Evolutionary conservation across 2,329 filamentous ascomycete genomes (phyloP).

Genomic region (Alternaria arborescens): DNA sequence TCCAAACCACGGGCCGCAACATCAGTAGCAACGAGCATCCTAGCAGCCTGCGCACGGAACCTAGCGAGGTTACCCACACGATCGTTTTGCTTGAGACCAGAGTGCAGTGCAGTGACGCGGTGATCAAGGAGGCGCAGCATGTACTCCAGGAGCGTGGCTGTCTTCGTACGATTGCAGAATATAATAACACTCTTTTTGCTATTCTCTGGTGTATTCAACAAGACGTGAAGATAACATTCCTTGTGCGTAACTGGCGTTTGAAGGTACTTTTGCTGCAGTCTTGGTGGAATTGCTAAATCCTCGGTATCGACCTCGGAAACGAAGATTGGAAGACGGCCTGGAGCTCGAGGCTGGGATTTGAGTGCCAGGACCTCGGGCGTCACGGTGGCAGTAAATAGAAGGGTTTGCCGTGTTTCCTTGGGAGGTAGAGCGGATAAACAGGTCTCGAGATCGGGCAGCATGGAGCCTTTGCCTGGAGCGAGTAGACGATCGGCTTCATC

Average conservation of each 20-base stretch:
- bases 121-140: constrained; percentile 85
- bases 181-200: constrained; percentile 81
- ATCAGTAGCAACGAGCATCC: constrained; percentile 93
- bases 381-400: constrained; percentile 95
- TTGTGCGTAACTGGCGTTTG: constrained; percentile 91
- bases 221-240: constrained; percentile 91
- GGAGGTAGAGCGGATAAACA: constrained; percentile 84
- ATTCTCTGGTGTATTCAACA: constrained; percentile 79
- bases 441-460: constrained; percentile 93
- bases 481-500: constrained; percentile 95
- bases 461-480: constrained; percentile 77
- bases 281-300: constrained; percentile 77
- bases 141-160: constrained; percentile 88
- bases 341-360: constrained; percentile 77
- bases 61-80: constrained; percentile 87
- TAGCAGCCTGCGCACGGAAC: constrained; percentile 87
- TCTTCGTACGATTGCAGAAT: constrained; percentile 91
- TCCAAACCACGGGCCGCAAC: constrained; percentile 94
- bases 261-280: constrained; percentile 83
- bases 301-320: constrained; percentile 85
- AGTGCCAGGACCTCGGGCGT: constrained; percentile 90
- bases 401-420: constrained; percentile 81
- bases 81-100: constrained; percentile 82
- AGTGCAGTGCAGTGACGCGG: constrained; percentile 90
- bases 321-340: constrained; percentile 79